phyloP scores from a whole-genome alignment of 106 monocot genomes.

The Chionographis japonica region DNA sequence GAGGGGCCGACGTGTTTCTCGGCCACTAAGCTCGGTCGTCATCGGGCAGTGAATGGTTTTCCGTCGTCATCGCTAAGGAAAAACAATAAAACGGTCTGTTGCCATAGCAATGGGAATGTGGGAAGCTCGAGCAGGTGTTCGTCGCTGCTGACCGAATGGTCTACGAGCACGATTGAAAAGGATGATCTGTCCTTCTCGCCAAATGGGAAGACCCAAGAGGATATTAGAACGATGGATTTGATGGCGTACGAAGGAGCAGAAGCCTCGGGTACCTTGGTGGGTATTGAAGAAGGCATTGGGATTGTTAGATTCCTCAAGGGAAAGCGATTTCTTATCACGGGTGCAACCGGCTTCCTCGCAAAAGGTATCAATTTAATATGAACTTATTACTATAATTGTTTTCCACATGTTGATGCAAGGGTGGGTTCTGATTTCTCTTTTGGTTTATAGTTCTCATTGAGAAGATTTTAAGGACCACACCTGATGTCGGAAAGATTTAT shows the following conservation, averaged over 20 bases:
- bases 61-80: not conserved
- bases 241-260: not conserved
- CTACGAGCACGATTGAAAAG: not conserved
- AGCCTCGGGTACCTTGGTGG: not conserved
- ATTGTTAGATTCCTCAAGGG: slow-evolving; percentile 60
- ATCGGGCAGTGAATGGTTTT: not conserved
- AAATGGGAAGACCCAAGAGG: slow-evolving; percentile 4
- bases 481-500: slow-evolving; percentile 74
- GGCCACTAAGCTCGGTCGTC: not conserved
- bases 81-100: not conserved
- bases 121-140: slow-evolving; percentile 6
- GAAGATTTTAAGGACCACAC: slow-evolving; percentile 78
- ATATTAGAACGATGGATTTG: slow-evolving; percentile 3
- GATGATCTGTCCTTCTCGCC: not conserved
- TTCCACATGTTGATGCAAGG: not conserved
- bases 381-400: not conserved
- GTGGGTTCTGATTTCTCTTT: slow-evolving; percentile 8
- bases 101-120: slow-evolving; percentile 8
- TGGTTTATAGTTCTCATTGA: slow-evolving; percentile 71
- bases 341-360: slow-evolving; percentile 92
- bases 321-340: slow-evolving; percentile 72
- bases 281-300: slow-evolving; percentile 47
- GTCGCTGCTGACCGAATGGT: not conserved
- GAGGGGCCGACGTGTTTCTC: slow-evolving; percentile 9
- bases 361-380: slow-evolving; percentile 48